phyloP scores from a whole-genome alignment of 2,329 filamentous ascomycete species.

The Trichoderma koningii region DNA sequence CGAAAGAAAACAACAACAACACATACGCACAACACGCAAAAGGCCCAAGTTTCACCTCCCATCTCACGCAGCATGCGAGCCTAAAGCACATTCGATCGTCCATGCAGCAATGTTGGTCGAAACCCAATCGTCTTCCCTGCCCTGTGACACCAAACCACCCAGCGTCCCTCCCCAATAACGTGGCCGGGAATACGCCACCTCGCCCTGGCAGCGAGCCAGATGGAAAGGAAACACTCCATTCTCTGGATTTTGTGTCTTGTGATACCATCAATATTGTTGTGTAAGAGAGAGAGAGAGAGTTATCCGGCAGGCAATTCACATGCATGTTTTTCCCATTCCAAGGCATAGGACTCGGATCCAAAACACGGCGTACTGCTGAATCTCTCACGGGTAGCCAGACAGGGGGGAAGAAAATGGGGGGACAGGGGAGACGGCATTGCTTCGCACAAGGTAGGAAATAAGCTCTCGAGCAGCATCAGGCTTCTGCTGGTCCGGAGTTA shows the following conservation, averaged over 20 bases:
- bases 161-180: slow-evolving; percentile 9
- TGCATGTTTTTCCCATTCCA: neutral
- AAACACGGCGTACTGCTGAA: slow-evolving; percentile 22
- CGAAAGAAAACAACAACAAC: neutral
- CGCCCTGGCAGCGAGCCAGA: slow-evolving; percentile 31
- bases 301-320: slow-evolving; percentile 1
- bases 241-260: too few relatives aligned
- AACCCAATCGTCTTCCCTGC: neutral
- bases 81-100: slow-evolving; percentile 11
- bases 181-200: slow-evolving; percentile 29
- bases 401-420: neutral
- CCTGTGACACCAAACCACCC: neutral
- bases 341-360: slow-evolving; percentile 12
- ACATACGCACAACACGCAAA: neutral
- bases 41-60: slow-evolving; percentile 2
- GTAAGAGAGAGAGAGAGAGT: neutral
- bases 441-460: slow-evolving; percentile 17
- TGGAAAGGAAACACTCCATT: neutral
- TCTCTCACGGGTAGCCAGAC: slow-evolving; percentile 13
- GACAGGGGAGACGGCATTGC: neutral
- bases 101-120: slow-evolving; percentile 21
- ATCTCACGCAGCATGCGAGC: neutral
- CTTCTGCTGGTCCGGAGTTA: slow-evolving; percentile 18
- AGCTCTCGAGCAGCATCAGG: slow-evolving; percentile 6
- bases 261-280: too few relatives aligned